Percentiles rank a stretch among this genome's conserved stretches.
These are phyloP conservation scores for Persicaria tinctoria DNA, from an alignment of 148 eudicot genomes.

Conservation along the genomic window DNA sequence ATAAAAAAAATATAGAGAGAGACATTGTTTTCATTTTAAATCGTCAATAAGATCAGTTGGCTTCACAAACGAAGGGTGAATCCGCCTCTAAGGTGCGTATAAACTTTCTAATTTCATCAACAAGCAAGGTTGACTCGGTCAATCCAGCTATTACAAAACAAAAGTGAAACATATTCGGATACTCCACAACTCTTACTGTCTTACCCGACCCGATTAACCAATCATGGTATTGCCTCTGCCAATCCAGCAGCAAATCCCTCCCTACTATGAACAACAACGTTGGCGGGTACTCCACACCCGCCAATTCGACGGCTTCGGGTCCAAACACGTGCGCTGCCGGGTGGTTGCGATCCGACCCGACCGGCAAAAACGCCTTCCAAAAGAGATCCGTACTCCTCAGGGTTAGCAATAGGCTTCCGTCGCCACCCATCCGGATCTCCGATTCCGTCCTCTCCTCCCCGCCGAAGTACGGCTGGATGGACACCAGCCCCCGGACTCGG, in stretches of 20 bases:
- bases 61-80: slow-evolving; percentile 15
- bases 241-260: slow-evolving; percentile 30
- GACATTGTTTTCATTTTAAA: too few relatives aligned
- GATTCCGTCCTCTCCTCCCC: slow-evolving; percentile 33
- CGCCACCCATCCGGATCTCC: slow-evolving; percentile 18
- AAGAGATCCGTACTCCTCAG: slow-evolving; percentile 19
- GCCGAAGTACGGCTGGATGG: slow-evolving; percentile 38
- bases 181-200: slow-evolving; percentile 31
- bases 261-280: slow-evolving; percentile 31
- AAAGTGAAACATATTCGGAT: slow-evolving; percentile 22
- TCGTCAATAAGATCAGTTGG: neutral
- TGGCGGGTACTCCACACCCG: slow-evolving; percentile 25
- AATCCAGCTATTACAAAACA: slow-evolving; percentile 23
- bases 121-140: slow-evolving; percentile 14
- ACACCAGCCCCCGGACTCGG: slow-evolving; percentile 23
- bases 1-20: too few relatives aligned
- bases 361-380: slow-evolving; percentile 42
- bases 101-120: slow-evolving; percentile 18
- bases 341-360: slow-evolving; percentile 33
- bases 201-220: slow-evolving; percentile 27
- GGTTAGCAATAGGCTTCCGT: neutral
- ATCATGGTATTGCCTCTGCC: slow-evolving; percentile 27
- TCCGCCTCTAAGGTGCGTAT: neutral
- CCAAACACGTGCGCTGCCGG: slow-evolving; percentile 23
- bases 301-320: neutral